These are phyloP conservation scores for Chaetoceros tenuissimus DNA, from an alignment of 108 stramenopile genomes.

Conservation along the genomic window DNA sequence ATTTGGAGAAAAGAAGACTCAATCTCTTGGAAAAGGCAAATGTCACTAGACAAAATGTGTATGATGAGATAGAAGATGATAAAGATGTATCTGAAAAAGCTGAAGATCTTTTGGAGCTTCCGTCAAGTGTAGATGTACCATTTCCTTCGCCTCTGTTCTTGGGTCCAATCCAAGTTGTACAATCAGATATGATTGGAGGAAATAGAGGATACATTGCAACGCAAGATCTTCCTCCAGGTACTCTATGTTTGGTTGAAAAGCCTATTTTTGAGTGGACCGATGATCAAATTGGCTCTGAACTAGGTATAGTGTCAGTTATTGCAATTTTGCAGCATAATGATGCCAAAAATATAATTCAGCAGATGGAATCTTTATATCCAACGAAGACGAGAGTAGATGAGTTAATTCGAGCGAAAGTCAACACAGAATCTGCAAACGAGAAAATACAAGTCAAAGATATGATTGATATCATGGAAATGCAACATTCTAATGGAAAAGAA, in stretches of 20 bases:
- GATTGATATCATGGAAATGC: slow-evolving; percentile 18
- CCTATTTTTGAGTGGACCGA: slow-evolving; percentile 53
- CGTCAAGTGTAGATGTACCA: neutral
- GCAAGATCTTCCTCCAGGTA: slow-evolving; percentile 47
- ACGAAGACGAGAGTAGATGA: slow-evolving; percentile 46
- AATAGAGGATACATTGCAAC: slow-evolving; percentile 65
- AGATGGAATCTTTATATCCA: slow-evolving; percentile 66
- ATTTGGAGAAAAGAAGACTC: neutral
- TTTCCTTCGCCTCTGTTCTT: slow-evolving; percentile 42
- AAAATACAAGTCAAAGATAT: slow-evolving; percentile 44
- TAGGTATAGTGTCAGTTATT: slow-evolving; percentile 52
- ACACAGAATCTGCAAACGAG: slow-evolving; percentile 10
- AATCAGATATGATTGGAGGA: slow-evolving; percentile 35
- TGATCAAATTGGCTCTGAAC: slow-evolving; percentile 43
- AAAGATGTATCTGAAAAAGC: neutral
- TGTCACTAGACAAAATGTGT: neutral
- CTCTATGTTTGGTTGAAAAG: slow-evolving; percentile 58
- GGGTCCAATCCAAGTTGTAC: slow-evolving; percentile 30
- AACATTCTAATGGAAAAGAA: neutral
- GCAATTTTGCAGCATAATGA: slow-evolving; percentile 32
- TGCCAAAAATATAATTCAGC: slow-evolving; percentile 30
- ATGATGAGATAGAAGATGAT: neutral
- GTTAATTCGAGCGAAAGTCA: slow-evolving; percentile 2
- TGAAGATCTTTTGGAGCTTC: neutral
- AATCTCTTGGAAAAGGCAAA: neutral